These are phyloP conservation scores for Calonectria crousiana DNA, from an alignment of 2,329 filamentous ascomycete species.

Conservation along the genomic window DNA sequence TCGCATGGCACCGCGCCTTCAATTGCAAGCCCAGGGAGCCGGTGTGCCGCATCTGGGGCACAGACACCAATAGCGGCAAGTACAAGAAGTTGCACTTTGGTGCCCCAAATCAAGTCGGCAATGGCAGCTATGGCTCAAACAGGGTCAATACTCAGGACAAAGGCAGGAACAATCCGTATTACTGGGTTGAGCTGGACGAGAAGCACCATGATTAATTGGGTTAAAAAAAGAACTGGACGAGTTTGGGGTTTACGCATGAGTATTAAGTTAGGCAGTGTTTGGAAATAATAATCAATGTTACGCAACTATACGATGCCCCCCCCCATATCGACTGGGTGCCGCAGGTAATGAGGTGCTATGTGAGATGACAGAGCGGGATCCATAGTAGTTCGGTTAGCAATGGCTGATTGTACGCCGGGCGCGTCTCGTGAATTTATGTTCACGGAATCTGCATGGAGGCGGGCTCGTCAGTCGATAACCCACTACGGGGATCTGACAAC, in stretches of 20 bases:
- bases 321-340: not conserved
- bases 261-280: not conserved
- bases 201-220: not conserved
- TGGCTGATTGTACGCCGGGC: not conserved
- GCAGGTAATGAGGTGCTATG: not conserved
- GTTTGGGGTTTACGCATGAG: not conserved
- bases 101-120: not conserved
- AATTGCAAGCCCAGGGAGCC: conserved; percentile 24
- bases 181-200: not conserved
- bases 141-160: not conserved
- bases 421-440: not conserved
- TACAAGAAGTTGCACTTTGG: not conserved
- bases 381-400: not conserved
- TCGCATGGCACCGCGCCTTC: conserved; percentile 32
- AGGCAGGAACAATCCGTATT: not conserved
- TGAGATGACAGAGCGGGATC: not conserved
- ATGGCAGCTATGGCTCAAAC: not conserved
- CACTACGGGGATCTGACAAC: not conserved
- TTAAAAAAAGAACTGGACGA: not conserved
- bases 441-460: not conserved
- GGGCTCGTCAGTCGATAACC: not conserved
- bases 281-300: not conserved
- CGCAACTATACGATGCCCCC: not conserved
- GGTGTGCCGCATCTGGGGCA: conserved; percentile 27
- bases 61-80: not conserved